Percentiles rank a stretch among this genome's conserved stretches.
These are phyloP conservation scores for Citrus australasica DNA, from an alignment of 345 rosid species.

Conservation along the genomic window DNA sequence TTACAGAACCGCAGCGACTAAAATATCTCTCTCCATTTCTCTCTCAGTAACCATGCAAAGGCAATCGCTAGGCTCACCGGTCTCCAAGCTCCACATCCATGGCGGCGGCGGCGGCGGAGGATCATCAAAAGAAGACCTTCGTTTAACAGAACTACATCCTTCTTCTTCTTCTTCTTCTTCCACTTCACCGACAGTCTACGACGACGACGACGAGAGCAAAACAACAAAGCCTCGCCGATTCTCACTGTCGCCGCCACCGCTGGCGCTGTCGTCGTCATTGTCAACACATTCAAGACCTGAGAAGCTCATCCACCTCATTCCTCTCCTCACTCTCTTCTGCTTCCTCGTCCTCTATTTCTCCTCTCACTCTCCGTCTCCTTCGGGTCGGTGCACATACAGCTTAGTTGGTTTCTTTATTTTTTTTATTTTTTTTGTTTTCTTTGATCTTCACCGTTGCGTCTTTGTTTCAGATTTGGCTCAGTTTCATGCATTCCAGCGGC, in stretches of 20 bases:
- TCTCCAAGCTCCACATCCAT: slow-evolving; percentile 60
- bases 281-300: slow-evolving; percentile 43
- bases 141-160: slow-evolving; percentile 22
- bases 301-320: slow-evolving; percentile 81
- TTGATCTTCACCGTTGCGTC: not conserved
- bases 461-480: slow-evolving; percentile 69
- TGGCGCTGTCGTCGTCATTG: slow-evolving; percentile 22
- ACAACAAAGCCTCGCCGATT: slow-evolving; percentile 51
- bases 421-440: not conserved
- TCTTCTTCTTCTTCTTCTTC: slow-evolving; percentile 28
- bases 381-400: slow-evolving; percentile 34
- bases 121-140: slow-evolving; percentile 30
- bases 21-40: not conserved
- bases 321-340: slow-evolving; percentile 74
- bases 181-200: slow-evolving; percentile 7
- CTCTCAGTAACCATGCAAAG: slow-evolving; percentile 65
- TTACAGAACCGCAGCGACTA: slow-evolving; percentile 1
- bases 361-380: slow-evolving; percentile 75
- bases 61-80: slow-evolving; percentile 81
- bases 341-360: slow-evolving; percentile 76
- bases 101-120: slow-evolving; percentile 44
- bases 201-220: slow-evolving; percentile 52
- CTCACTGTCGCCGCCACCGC: slow-evolving; percentile 28
- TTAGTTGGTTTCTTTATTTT: not conserved
- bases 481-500: slow-evolving; percentile 57